Evolutionary conservation across 495 filamentous ascomycete genomes (phyloP), one percentile per base, ranked within the genome.

Genomic region (Rhypophila decipiens): DNA sequence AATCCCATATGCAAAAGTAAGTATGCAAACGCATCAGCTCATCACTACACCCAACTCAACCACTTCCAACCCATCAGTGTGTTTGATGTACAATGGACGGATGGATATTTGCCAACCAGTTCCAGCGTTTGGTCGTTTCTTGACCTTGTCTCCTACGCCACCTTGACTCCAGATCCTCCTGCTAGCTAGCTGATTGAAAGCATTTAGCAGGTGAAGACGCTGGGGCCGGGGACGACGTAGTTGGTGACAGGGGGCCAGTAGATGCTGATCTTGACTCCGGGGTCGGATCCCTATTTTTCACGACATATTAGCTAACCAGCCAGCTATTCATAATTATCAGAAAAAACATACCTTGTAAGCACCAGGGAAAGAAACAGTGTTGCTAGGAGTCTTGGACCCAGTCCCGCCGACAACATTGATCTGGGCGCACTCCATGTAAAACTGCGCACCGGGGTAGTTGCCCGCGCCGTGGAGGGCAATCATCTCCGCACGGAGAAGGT

Each of bases 371-470:
- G 59, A 63, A 41, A 67, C 60, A 21, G 66, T 69, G n/a, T n/a
- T n/a, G 18, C 61, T 46, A 0, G 68, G 65, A 8, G 58, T 40
- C 59, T 55, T 63, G 38, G 45, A 24, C 35, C 57, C 53, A 24
- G 53, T 49, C 13, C 57, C 57, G 18, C 69, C 71, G 12, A 70
- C 64, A 38, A 74, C 57, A 36, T 72, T 73, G 52, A 74, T 59
- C 52, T 74, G 71, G 10, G 71, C 71, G 42, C 70, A 74, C 66
- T 74, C 71, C 66, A 72, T 69, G 43, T 77, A 79, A 42, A 79
- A 72, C 60, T 79, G 75, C 11, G 73, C 73, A 10, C 70, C 68
- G 2, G 68, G 63, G 18, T 58, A 50, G 22, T 61, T 60, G 31
- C 53, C n/a, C 8, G 72, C 72, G 40, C 50, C 66, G 50, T 79